Percentiles rank a stretch among this genome's conserved stretches.
phyloP scores from a whole-genome alignment of 176 grass and related monocot genomes.

The Triticum urartu region DNA sequence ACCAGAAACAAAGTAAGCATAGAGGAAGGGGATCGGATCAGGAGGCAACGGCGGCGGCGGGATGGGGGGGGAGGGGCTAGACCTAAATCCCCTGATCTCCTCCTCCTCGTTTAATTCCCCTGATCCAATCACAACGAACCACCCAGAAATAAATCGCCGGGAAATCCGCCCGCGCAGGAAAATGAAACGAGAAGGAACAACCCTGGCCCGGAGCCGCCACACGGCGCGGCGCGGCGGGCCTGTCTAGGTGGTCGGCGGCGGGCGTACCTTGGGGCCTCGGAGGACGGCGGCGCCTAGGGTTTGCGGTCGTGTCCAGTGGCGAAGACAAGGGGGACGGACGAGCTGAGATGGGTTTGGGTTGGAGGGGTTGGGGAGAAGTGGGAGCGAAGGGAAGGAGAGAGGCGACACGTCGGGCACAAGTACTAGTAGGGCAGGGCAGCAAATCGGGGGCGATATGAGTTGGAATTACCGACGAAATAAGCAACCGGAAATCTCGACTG shows the following conservation, averaged over 20 bases:
- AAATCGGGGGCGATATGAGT: constrained; percentile 17
- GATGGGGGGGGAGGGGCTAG: too few species aligned
- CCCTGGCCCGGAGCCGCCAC: not conserved
- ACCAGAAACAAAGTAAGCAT: too few species aligned
- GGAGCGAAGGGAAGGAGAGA: constrained; percentile 18
- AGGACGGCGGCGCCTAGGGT: constrained; percentile 62
- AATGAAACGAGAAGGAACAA: not conserved
- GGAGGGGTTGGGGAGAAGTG: constrained; percentile 25
- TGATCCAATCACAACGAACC: constrained; percentile 28
- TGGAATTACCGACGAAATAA: not conserved
- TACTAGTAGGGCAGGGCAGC: not conserved
- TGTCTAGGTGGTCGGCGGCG: constrained; percentile 15
- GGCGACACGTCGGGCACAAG: not conserved
- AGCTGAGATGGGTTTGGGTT: constrained; percentile 43
- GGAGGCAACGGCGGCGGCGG: too few species aligned
- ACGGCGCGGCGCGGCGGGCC: not conserved
- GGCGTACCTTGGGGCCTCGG: constrained; percentile 42
- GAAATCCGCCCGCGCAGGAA: not conserved
- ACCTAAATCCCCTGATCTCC: constrained; percentile 27
- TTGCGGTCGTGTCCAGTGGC: constrained; percentile 50
- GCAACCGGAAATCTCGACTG: not conserved
- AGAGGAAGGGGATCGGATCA: too few species aligned
- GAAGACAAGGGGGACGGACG: constrained; percentile 11
- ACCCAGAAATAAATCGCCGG: not conserved
- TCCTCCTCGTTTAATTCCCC: constrained; percentile 36